Evolutionary conservation across 1,284 basidiomycete genomes (phyloP).

Genomic region (Papiliotrema flavescens): DNA sequence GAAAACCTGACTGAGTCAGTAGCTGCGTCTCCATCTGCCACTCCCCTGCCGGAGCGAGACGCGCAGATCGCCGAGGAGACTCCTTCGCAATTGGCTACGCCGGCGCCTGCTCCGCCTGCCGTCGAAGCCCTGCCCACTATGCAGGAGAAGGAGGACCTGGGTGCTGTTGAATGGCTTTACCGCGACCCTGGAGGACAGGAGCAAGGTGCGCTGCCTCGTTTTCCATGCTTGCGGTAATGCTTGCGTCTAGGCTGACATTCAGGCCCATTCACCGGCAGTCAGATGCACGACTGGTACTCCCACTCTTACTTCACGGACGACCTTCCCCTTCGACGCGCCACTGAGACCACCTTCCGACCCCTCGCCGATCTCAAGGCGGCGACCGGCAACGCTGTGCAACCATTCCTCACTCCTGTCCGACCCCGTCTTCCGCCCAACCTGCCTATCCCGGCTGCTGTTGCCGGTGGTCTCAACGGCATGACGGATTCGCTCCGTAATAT

Average conservation of each 20-base stretch:
- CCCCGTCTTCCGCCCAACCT: constrained; percentile 43
- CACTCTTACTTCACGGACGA: constrained; percentile 86
- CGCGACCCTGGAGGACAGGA: constrained; percentile 83
- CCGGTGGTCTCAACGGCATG: constrained; percentile 19
- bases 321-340: constrained; percentile 73
- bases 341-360: constrained; percentile 45
- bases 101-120: constrained; percentile 7
- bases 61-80: constrained; percentile 23
- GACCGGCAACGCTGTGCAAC: constrained; percentile 44
- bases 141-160: constrained; percentile 55
- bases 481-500: constrained; percentile 36
- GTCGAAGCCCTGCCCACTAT: constrained; percentile 6
- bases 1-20: constrained; percentile 25
- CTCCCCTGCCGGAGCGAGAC: constrained; percentile 39
- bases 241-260: constrained; percentile 12
- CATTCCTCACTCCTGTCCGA: constrained; percentile 41
- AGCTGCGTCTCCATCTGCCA: constrained; percentile 36
- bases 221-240: too few species aligned
- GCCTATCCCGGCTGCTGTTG: constrained; percentile 33
- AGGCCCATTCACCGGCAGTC: constrained; percentile 85
- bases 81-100: not conserved
- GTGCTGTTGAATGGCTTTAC: constrained; percentile 81
- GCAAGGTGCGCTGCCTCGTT: constrained; percentile 69
- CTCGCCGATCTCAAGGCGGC: constrained; percentile 44
- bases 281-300: constrained; percentile 96